phyloP scores from a whole-genome alignment of 2,329 filamentous ascomycete species.

The Sarocladiaceae sp. region DNA sequence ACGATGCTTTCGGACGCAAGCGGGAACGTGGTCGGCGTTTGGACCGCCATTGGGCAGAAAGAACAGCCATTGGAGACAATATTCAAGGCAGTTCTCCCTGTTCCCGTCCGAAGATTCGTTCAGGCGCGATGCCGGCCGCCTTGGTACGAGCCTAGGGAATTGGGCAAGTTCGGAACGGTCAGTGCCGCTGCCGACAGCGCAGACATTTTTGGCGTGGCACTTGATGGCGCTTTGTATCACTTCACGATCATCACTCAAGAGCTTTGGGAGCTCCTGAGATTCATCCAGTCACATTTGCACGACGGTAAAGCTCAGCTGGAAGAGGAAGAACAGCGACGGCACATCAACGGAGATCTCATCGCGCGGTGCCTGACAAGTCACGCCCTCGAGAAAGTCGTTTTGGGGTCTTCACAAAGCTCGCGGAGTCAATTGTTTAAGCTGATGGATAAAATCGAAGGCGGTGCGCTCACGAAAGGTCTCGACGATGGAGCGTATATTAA shows the following conservation, averaged over 20 bases:
- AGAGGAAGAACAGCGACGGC: conserved; percentile 36
- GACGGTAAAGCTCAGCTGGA: conserved; percentile 18
- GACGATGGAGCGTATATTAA: conserved; percentile 33
- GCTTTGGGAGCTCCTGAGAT: conserved; percentile 65
- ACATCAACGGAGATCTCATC: conserved; percentile 65
- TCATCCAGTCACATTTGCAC: conserved; percentile 68
- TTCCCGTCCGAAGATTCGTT: conserved; percentile 53
- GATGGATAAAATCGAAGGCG: conserved; percentile 44
- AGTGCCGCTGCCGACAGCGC: conserved; percentile 36
- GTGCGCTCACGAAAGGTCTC: conserved; percentile 32
- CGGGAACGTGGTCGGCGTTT: conserved; percentile 44
- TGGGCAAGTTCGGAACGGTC: conserved; percentile 31
- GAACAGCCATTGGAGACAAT: conserved; percentile 39
- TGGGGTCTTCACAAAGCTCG: too few relatives aligned
- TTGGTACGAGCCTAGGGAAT: conserved; percentile 35
- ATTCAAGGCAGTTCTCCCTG: conserved; percentile 53
- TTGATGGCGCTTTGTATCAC: conserved; percentile 66
- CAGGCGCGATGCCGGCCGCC: conserved; percentile 47
- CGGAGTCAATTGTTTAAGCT: conserved; percentile 28
- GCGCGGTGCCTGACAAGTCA: conserved; percentile 45
- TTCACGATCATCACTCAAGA: conserved; percentile 61
- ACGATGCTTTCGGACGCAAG: conserved; percentile 45
- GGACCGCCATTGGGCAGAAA: conserved; percentile 40
- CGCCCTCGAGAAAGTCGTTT: conserved; percentile 38
- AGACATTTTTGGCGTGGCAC: conserved; percentile 59